A percentile compares a stretch with the other conserved stretches of the same genome.
phyloP scores from a whole-genome alignment of 2,329 filamentous ascomycete species.

The Orbilia brochopaga region DNA sequence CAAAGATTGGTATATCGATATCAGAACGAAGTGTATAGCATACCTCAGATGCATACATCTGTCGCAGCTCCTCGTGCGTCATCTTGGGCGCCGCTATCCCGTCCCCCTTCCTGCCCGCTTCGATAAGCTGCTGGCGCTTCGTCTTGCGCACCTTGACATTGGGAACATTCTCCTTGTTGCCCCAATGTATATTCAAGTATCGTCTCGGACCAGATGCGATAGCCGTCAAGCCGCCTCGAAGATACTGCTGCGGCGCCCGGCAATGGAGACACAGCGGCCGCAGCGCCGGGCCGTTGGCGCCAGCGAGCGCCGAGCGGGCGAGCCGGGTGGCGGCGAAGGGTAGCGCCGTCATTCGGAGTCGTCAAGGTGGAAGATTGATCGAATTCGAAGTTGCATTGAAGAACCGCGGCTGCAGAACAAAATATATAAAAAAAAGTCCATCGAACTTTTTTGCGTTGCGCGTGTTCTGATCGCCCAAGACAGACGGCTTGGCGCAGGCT shows the following conservation, averaged over 20 bases:
- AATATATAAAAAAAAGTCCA: conserved; percentile 6
- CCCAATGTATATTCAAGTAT: conserved; percentile 33
- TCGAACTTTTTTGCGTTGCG: conserved; percentile 27
- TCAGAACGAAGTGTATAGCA: not conserved
- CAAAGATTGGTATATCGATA: not conserved
- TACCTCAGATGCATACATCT: conserved; percentile 54
- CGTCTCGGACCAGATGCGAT: conserved; percentile 8
- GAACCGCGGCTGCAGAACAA: not conserved
- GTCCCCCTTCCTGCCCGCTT: conserved; percentile 22
- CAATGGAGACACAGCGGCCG: conserved; percentile 26
- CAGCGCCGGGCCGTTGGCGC: conserved; percentile 19
- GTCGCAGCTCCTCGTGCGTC: conserved; percentile 48
- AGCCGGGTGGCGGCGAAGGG: conserved; percentile 28
- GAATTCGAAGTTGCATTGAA: not conserved
- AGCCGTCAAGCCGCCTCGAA: not conserved
- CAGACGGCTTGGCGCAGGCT: not conserved
- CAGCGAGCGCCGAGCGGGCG: conserved; percentile 14
- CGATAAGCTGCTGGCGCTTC: conserved; percentile 36
- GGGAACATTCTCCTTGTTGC: conserved; percentile 22
- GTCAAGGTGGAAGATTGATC: not conserved
- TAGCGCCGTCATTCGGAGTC: conserved; percentile 31
- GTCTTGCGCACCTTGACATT: conserved; percentile 8
- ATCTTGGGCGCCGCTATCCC: conserved; percentile 50
- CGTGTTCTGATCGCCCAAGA: conserved; percentile 7
- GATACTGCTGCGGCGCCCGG: conserved; percentile 6